Evolutionary conservation across 805 yeast genomes (phyloP), one percentile per base, ranked within the genome.

Genomic region (Candida michaelii): DNA sequence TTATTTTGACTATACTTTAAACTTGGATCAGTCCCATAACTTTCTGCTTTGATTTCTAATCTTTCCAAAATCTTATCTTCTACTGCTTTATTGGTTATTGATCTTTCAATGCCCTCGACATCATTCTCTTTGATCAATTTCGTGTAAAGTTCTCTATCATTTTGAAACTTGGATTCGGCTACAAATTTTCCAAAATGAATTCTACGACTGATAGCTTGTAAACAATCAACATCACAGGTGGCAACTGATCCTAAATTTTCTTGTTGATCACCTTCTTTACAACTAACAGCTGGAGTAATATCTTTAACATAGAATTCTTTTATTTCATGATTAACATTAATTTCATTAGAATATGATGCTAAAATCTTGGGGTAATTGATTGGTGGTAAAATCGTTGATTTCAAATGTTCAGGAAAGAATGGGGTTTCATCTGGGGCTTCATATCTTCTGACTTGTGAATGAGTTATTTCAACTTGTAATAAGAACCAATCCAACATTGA

Each of bases 131-230:
- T 59, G 52, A 93, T 93, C 52, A 89, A 65, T 51, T 74, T 66
- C 1, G 78, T 79, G 68, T 82, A 89, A 39, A 61, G 62, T 38
- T 77, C 86, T 27, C 70, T 74, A 47, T 90, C 93, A 19, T 72
- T 67, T 54, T 74, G 82, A 63, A 80, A 93, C 65, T 93, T 93
- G 34, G 96, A 85, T 62, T 93, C 99, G 4, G 99, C 99, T 8
- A 93, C 99, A 71, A 91, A 93, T 65, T 86, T 87, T 38, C 99
- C 99, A 66, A 91, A 93, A 65, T 93, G 99, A 52, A 93, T 88
- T 59, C 99, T 77, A 55, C 99, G 75, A 7, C 96, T 85, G 34
- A 93, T 66, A 4, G 96, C 83, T 63, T 93, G 97, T 51, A 93
- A 73, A 51, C 85, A 80, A 51, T 86, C 95, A 44, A 91, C 85